Base-by-base conservation (phyloP, 371 early-diverging fungal genomes). In the Mortierella polycephala region DNA sequence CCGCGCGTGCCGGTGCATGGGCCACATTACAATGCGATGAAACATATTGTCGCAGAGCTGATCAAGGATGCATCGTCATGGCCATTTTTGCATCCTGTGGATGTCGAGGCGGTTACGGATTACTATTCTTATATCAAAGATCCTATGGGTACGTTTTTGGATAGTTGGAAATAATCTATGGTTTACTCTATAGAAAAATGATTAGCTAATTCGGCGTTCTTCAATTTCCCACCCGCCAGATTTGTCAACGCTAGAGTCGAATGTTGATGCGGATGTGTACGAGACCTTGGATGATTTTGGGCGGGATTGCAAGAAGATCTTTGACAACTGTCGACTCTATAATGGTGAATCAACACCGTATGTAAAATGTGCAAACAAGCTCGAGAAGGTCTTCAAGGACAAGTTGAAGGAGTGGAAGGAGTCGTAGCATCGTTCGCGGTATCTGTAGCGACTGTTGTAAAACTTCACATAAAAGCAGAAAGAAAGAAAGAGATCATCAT, bases 11-110 rank as follows among this genome's bases (percentile, higher is more conserved):
- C 90, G 18, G 72, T 86, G 14, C 87, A 89, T 52, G 83, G 84
- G 18, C 83, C 86, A 10, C 82, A 90, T 62, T 86, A 89, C 82
- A 87, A 89, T 57, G 87, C 90, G 68, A 88, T 95, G 87, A 82
- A 87, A 46, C 92, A 89, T 62, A 82, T 96, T 40, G 90, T 96
- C 16, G 83, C 87, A 39, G 95, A 94, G 67, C 85, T 96, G 63
- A 85, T 91, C 75, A 91, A 86, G 9, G 89, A 97, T 80, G 85
- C 92, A 7, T 86, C 88, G 50, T 90, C 99, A 6, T 99, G 99
- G 99, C 99, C 99, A 21, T 99, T 99, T 83, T 84, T 92, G 51
- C 93, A 97, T 58, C 99, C 99, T 10, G 99, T 99, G 10, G 92
- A 95, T 62, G 86, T 91, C 1, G 91, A 94, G 20, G 91, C 94